phyloP scores from a whole-genome alignment of 2,329 filamentous ascomycete genomes.

The Diaporthe sp. region DNA sequence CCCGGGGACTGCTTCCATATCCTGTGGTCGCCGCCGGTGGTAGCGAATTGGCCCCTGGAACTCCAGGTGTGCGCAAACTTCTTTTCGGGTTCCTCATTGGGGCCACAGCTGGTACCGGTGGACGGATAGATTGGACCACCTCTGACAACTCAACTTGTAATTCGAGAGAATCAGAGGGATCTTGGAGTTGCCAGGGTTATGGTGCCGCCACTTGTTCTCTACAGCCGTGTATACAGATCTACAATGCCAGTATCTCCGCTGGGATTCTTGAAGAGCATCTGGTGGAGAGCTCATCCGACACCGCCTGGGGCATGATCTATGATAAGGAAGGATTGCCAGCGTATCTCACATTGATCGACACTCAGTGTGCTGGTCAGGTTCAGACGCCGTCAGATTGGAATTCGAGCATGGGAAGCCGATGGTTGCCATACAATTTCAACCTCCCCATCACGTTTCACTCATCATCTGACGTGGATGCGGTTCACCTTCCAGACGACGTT shows the following conservation, averaged over 20 bases:
- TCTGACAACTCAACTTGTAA: not conserved
- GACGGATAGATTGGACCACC: not conserved
- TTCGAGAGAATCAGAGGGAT: not conserved
- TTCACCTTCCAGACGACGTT: not conserved
- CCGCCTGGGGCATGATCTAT: not conserved
- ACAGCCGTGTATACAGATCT: not conserved
- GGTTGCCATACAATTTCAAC: not conserved
- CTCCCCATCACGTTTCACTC: too few species aligned
- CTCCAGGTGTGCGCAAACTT: too few species aligned
- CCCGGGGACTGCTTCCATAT: too few species aligned
- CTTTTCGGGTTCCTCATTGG: not conserved
- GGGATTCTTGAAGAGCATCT: not conserved
- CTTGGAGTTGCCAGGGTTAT: not conserved
- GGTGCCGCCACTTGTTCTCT: not conserved
- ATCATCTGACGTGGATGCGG: too few species aligned
- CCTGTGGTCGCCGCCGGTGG: too few species aligned
- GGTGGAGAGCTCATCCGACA: not conserved
- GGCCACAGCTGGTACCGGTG: accelerated
- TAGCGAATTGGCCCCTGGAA: too few species aligned
- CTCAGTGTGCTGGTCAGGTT: not conserved
- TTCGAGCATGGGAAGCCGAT: not conserved
- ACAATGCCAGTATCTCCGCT: not conserved
- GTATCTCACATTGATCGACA: not conserved
- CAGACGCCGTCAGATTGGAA: too few species aligned
- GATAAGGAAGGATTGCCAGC: accelerated